These are phyloP conservation scores for Quercus rubra DNA, from an alignment of 306 rosid genomes.

Conservation along the genomic window DNA sequence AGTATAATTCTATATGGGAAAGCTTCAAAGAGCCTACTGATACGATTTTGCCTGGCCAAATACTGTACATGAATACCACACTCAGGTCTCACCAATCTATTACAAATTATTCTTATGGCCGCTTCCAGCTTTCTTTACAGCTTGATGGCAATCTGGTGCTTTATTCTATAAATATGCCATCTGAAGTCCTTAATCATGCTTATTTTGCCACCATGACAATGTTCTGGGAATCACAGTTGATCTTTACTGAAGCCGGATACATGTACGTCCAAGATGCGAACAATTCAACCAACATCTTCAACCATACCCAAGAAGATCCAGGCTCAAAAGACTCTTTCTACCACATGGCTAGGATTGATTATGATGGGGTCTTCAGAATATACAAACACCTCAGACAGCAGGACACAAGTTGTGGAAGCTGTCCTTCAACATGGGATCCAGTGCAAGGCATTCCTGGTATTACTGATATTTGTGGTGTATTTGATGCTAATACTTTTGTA, in stretches of 20 bases:
- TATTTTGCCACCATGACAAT: constrained; percentile 13
- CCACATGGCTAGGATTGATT: constrained; percentile 29
- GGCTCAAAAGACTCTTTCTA: background rate
- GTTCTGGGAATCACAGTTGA: background rate
- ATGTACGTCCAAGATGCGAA: constrained; percentile 5
- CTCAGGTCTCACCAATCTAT: constrained; percentile 12
- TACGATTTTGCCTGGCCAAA: constrained; percentile 32
- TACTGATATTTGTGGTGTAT: constrained; percentile 14
- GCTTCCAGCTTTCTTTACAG: constrained; percentile 21
- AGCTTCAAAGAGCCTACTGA: constrained; percentile 27
- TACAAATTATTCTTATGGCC: constrained; percentile 20
- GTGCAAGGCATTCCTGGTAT: constrained; percentile 7
- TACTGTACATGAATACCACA: background rate
- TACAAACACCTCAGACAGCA: background rate
- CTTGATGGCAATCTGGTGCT: constrained; percentile 15
- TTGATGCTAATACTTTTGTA: background rate
- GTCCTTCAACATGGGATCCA: constrained; percentile 1
- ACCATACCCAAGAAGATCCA: background rate
- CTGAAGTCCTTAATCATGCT: background rate
- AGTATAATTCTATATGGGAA: constrained; percentile 20
- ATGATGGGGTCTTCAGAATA: constrained; percentile 21
- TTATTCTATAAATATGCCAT: background rate
- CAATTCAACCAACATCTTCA: too few relatives aligned
- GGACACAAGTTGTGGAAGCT: constrained; percentile 1
- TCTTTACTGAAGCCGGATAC: constrained; percentile 24